Evolutionary conservation across 1,284 basidiomycete species (phyloP).

Genomic region (Wallemia ichthyophaga): DNA sequence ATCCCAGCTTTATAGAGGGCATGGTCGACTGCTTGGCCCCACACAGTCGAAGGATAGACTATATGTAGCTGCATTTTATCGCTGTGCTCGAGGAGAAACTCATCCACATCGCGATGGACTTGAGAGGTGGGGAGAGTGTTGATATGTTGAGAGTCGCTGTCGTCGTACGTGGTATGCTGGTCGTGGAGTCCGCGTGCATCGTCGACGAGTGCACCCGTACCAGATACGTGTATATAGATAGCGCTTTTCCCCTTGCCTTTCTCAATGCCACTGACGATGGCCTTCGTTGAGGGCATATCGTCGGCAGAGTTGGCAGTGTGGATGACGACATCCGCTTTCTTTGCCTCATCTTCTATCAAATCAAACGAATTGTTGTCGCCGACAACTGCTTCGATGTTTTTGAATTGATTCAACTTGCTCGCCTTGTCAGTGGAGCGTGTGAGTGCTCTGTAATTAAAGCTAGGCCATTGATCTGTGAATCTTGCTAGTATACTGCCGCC

Average conservation of each 20-base stretch:
- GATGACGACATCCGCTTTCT: not conserved
- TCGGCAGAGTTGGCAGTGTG: not conserved
- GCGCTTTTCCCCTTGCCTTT: not conserved
- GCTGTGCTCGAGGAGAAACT: conserved; percentile 1
- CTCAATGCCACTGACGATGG: not conserved
- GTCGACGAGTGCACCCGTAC: not conserved
- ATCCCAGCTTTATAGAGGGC: not conserved
- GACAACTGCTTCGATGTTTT: not conserved
- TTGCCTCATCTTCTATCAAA: not conserved
- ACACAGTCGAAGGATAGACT: not conserved
- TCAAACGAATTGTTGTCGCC: not conserved
- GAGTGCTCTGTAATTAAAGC: not conserved
- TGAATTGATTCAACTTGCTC: not conserved
- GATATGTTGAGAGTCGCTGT: not conserved
- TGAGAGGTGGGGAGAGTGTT: not conserved
- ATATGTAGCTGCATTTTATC: not conserved
- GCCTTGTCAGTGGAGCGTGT: not conserved
- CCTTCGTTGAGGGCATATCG: not conserved
- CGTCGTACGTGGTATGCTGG: not conserved
- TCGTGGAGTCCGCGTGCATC: not conserved
- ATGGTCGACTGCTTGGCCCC: not conserved
- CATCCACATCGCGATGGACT: conserved; percentile 1
- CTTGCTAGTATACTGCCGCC: not conserved
- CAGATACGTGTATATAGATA: not conserved
- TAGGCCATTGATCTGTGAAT: not conserved